Base-by-base conservation (phyloP, 2,329 filamentous ascomycete genomes). In the Apiospora saccharicola region DNA sequence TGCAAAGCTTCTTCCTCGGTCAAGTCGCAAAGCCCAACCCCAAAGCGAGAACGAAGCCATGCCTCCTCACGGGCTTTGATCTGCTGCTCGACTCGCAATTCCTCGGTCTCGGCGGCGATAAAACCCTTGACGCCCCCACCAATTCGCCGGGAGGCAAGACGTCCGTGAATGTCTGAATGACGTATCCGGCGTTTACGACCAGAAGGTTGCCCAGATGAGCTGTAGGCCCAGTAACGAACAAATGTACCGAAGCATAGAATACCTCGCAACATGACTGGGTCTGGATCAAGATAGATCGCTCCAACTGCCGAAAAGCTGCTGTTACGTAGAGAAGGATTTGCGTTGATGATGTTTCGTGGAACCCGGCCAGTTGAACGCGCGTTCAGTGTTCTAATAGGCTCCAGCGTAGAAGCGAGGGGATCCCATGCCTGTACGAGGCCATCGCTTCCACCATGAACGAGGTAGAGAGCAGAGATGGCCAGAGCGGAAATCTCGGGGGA, bases 361-460 rank as follows among this genome's bases (percentile, higher is more conserved):
- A 95, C 92, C 41, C 94, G 91, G 10, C 93, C 92, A 1, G 93
- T 93, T 75, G 96, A 95, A 19, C 93, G 91, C 3, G 94, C 94
- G 79, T 97, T 95, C 71, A 99, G 86, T 0, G 95, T 98, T 51
- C 95, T 91, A 70, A 98, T 89, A 0, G 96, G 94, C 26, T 92
- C 90, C 24, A 88, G 83, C 0, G 89, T 93, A 1, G 96, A 98
- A 0, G 92, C 94, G 67, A 99, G 85, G n/a, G 93, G 94, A 83
- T 99, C 96, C 96, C 96, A 99, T 7, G 95, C 94, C 81, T 98
- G 96, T 5, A 98, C 96, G 3, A 98, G 89, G 0, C 96, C 96
- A 82, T 99, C 96, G 76, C 93, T 98, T 37, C 96, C 96, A 69
- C 96, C 96, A 80, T 98, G 94, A 8, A 98, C 93, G 22, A 99